Percentiles rank a stretch among this genome's conserved stretches.
Conservation (phyloP, 148 eudicot species). For the Rhododendron molle region DNA sequence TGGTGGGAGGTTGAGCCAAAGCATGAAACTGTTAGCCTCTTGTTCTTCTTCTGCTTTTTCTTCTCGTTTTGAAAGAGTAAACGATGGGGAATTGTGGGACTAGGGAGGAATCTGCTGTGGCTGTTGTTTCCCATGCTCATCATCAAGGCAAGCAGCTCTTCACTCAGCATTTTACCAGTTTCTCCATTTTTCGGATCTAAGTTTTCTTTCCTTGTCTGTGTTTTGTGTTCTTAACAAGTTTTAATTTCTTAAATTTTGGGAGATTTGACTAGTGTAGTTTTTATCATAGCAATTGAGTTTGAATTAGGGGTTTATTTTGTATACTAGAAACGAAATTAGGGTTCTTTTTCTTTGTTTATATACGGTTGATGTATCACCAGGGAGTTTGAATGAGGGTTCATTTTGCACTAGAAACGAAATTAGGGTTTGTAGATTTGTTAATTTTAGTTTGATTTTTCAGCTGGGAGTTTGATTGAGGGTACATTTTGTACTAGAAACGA, state of each 20-base stretch:
- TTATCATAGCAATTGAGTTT: neutral
- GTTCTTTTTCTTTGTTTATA: neutral
- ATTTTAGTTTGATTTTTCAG: neutral
- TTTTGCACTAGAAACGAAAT: neutral
- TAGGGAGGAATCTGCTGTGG: conserved; percentile 80
- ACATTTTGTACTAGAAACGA: neutral
- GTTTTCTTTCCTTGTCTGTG: neutral
- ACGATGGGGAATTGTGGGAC: conserved; percentile 95
- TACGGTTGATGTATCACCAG: neutral
- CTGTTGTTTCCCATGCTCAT: conserved; percentile 76
- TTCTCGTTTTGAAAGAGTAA: neutral
- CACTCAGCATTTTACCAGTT: neutral
- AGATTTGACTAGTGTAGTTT: neutral
- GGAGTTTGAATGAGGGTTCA: neutral
- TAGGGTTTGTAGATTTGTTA: neutral
- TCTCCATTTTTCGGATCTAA: neutral
- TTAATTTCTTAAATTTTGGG: neutral
- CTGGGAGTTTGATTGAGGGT: neutral
- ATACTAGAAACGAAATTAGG: neutral
- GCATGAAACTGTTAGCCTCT: conserved; percentile 5
- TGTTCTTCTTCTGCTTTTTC: neutral
- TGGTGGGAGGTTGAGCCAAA: neutral
- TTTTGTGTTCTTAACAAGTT: neutral
- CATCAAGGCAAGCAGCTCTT: conserved; percentile 34
- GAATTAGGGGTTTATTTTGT: neutral